Conservation (phyloP, 805 yeast genomes). For the Groenewaldozyma tartarivorans region DNA sequence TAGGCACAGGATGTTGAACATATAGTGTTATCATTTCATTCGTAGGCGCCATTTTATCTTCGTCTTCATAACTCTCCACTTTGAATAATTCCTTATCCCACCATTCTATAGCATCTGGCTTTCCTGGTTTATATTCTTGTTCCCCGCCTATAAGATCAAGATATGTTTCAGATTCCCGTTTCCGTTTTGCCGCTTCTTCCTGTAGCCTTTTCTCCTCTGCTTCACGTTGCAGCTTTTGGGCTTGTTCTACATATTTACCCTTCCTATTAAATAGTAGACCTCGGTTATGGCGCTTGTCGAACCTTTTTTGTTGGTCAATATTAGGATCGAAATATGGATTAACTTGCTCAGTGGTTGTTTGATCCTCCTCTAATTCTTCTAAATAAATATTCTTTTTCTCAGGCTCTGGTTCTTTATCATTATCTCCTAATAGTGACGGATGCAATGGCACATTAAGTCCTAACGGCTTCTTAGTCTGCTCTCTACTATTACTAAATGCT, state of each 20-base stretch:
- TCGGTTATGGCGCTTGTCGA: slow-evolving; percentile 20
- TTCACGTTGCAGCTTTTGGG: slow-evolving; percentile 38
- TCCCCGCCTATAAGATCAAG: slow-evolving; percentile 52
- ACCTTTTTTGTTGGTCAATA: slow-evolving; percentile 1
- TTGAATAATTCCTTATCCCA: slow-evolving; percentile 51
- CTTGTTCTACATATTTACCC: slow-evolving; percentile 56
- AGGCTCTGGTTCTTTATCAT: neutral
- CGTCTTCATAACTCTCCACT: slow-evolving; percentile 7
- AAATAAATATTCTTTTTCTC: slow-evolving; percentile 3
- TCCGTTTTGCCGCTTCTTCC: slow-evolving; percentile 26
- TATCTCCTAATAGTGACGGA: slow-evolving; percentile 21
- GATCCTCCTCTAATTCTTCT: slow-evolving; percentile 6
- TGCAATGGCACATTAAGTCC: slow-evolving; percentile 26
- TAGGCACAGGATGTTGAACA: slow-evolving; percentile 74
- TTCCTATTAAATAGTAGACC: slow-evolving; percentile 44
- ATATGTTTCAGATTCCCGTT: slow-evolving; percentile 33
- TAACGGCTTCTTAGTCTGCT: neutral
- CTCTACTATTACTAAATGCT: neutral
- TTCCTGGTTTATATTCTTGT: slow-evolving; percentile 35
- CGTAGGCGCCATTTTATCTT: slow-evolving; percentile 22
- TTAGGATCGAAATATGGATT: slow-evolving; percentile 32
- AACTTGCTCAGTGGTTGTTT: slow-evolving; percentile 7
- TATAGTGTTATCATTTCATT: slow-evolving; percentile 53
- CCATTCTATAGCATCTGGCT: slow-evolving; percentile 73
- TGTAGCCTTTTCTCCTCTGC: slow-evolving; percentile 28